Conservation (phyloP, 352 stramenopile species). For the Phytophthora podocarpi region DNA sequence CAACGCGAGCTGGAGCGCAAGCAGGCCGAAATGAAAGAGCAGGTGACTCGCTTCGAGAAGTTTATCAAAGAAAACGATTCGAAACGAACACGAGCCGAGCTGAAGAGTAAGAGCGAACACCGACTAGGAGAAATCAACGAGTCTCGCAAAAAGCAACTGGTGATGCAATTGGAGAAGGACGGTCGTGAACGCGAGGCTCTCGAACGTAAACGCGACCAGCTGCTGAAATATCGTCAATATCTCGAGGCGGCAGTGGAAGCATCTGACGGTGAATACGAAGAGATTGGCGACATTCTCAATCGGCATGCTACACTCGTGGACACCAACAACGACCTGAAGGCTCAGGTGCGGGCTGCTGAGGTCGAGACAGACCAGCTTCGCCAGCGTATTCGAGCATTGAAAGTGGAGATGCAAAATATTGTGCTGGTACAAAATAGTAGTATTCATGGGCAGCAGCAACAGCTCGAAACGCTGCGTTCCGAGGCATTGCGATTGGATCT, state of each 20-base stretch:
- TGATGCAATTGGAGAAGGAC: slow-evolving; percentile 76
- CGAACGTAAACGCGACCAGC: slow-evolving; percentile 75
- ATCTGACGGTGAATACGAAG: slow-evolving; percentile 85
- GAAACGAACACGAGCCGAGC: slow-evolving; percentile 86
- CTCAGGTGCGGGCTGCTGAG: slow-evolving; percentile 70
- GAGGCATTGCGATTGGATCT: slow-evolving; percentile 84
- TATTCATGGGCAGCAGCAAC: slow-evolving; percentile 83
- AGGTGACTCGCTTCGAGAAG: slow-evolving; percentile 91
- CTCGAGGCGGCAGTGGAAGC: slow-evolving; percentile 83
- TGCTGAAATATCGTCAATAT: slow-evolving; percentile 88
- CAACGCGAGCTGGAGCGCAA: slow-evolving; percentile 86
- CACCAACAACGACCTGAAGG: slow-evolving; percentile 87
- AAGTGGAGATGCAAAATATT: slow-evolving; percentile 85
- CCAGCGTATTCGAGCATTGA: slow-evolving; percentile 76
- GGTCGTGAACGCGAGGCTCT: slow-evolving; percentile 66
- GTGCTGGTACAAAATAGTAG: slow-evolving; percentile 87
- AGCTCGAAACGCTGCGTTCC: slow-evolving; percentile 76
- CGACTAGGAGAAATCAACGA: slow-evolving; percentile 79
- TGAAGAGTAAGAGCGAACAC: slow-evolving; percentile 89
- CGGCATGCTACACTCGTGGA: slow-evolving; percentile 85
- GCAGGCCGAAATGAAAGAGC: slow-evolving; percentile 91
- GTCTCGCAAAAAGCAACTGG: slow-evolving; percentile 74
- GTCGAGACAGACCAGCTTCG: slow-evolving; percentile 79
- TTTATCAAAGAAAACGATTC: slow-evolving; percentile 95
- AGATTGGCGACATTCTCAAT: slow-evolving; percentile 87